Conservation (phyloP, 2,329 filamentous ascomycete genomes). For the Claviceps citrina region DNA sequence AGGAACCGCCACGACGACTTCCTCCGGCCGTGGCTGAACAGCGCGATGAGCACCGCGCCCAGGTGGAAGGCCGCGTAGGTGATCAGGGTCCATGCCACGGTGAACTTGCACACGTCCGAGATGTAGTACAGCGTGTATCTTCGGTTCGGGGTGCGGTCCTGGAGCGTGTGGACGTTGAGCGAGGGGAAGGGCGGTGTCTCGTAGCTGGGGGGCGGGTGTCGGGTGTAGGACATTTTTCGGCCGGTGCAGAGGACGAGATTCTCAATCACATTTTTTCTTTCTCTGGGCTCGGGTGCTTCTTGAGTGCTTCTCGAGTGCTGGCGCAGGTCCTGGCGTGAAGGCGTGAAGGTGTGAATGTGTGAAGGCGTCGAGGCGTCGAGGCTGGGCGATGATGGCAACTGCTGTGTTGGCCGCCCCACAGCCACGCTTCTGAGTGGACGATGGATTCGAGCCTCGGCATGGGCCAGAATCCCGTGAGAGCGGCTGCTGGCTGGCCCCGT, state of each 20-base stretch:
- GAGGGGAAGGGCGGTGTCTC: constrained; percentile 60
- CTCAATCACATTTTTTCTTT: too few species aligned
- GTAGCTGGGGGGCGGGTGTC: constrained; percentile 37
- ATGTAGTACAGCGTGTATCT: constrained; percentile 54
- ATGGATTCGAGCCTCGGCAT: constrained; percentile 15
- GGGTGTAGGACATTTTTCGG: constrained; percentile 6
- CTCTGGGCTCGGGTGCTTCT: too few species aligned
- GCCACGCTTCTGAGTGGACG: neutral
- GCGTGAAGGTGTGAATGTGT: too few species aligned
- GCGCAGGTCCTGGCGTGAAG: too few species aligned
- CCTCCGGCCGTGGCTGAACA: constrained; percentile 52
- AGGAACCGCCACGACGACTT: constrained; percentile 43
- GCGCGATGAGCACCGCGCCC: constrained; percentile 53
- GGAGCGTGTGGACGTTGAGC: constrained; percentile 55
- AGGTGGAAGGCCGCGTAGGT: constrained; percentile 64
- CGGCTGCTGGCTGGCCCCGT: too few species aligned
- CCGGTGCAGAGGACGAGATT: too few species aligned
- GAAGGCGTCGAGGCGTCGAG: too few species aligned
- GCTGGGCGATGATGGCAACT: too few species aligned
- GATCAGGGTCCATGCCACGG: constrained; percentile 71
- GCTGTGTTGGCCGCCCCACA: neutral
- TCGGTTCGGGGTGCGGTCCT: constrained; percentile 25
- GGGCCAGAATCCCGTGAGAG: too few species aligned
- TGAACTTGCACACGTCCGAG: constrained; percentile 73
- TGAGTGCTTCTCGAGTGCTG: too few species aligned